Conservation (phyloP, 164 flowering plant genomes). For the Kalanchoe fedtschenkoi region DNA sequence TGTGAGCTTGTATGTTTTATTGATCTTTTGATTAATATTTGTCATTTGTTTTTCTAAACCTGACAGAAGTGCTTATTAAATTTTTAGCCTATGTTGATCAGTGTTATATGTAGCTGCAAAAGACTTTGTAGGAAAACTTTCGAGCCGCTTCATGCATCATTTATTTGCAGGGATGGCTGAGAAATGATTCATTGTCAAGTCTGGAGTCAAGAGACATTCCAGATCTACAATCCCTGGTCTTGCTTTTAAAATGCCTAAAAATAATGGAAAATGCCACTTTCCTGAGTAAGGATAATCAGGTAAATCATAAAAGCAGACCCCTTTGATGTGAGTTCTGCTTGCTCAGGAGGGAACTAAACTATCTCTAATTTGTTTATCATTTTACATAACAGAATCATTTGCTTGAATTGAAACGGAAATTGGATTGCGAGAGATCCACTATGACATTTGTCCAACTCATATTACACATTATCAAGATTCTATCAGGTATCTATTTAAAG, state of each 20-base stretch:
- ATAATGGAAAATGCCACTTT: constrained; percentile 97
- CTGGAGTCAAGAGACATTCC: constrained; percentile 21
- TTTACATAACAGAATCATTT: constrained; percentile 48
- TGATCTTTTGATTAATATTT: constrained; percentile 9
- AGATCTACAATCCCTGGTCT: constrained; percentile 30
- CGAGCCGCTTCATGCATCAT: background rate
- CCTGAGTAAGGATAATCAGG: constrained; percentile 92
- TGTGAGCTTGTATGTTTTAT: constrained; percentile 49
- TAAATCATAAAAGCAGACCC: constrained; percentile 10
- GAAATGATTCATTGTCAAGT: constrained; percentile 16
- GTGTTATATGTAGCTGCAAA: background rate
- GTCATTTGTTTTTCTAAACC: background rate
- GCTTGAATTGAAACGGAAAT: constrained; percentile 50
- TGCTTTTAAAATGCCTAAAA: constrained; percentile 78
- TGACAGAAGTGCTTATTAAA: background rate
- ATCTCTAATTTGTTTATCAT: background rate
- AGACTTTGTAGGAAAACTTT: background rate
- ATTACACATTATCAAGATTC: constrained; percentile 56
- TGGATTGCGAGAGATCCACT: constrained; percentile 21
- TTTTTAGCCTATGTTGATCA: background rate
- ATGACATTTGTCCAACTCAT: constrained; percentile 50
- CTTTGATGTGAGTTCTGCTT: background rate
- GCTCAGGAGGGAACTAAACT: background rate
- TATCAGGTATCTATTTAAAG: constrained; percentile 56
- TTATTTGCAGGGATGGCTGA: constrained; percentile 40